Percentiles rank a stretch among this genome's conserved stretches.
phyloP scores from a whole-genome alignment of 2,329 filamentous ascomycete species.

The Chaetomiaceae sp. region DNA sequence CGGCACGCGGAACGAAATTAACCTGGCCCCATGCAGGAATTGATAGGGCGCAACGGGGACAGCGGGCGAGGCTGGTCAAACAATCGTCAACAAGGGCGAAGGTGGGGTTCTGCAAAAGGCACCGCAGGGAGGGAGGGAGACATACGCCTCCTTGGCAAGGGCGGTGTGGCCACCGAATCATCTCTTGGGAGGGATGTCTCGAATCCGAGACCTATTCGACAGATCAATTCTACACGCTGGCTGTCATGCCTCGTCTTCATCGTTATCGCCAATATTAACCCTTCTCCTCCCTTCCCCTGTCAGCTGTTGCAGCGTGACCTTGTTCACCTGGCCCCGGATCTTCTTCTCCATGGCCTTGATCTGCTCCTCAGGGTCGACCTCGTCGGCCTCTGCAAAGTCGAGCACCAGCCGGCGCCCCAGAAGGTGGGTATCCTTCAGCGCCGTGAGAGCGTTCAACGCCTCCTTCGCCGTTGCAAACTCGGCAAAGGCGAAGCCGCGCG shows the following conservation, averaged over 20 bases:
- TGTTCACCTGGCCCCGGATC: constrained; percentile 82
- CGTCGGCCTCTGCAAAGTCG: constrained; percentile 84
- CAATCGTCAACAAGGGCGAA: constrained; percentile 14
- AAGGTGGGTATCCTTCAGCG: constrained; percentile 87
- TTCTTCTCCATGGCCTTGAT: constrained; percentile 97
- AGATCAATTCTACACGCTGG: constrained; percentile 23
- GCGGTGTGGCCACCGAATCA: constrained; percentile 13
- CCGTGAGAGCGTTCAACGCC: constrained; percentile 81
- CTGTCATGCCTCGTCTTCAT: constrained; percentile 46
- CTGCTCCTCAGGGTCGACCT: constrained; percentile 88
- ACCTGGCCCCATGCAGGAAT: constrained; percentile 29
- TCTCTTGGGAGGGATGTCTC: constrained; percentile 18
- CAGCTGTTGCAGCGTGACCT: constrained; percentile 83
- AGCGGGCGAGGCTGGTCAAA: constrained; percentile 13
- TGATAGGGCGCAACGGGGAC: constrained; percentile 13
- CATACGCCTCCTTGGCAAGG: constrained; percentile 22
- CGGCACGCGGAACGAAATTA: constrained; percentile 40
- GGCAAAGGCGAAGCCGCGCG: constrained; percentile 93
- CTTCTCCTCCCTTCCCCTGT: constrained; percentile 78
- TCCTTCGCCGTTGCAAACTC: constrained; percentile 90
- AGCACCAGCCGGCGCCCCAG: constrained; percentile 83
- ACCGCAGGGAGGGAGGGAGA: constrained; percentile 5
- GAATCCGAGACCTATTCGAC: constrained; percentile 13
- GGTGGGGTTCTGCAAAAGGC: constrained; percentile 15
- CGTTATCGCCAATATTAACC: constrained; percentile 75